phyloP scores from a whole-genome alignment of 2,329 filamentous ascomycete species.

The Colletotrichum musicola region DNA sequence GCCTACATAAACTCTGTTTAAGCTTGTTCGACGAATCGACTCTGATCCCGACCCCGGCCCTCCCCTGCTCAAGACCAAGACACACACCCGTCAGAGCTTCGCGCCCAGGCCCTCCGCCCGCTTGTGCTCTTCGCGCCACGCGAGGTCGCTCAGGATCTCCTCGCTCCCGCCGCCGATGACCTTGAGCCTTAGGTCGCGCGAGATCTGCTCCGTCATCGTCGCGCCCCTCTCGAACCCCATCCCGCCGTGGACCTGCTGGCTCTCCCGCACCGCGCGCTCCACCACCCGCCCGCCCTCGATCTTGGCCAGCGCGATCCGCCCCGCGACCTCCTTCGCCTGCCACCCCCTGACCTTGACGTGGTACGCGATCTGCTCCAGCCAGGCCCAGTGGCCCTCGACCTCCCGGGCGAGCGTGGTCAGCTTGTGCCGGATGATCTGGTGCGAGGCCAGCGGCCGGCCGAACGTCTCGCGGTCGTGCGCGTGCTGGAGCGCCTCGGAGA shows the following conservation, averaged over 20 bases:
- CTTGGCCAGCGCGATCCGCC: conserved; percentile 54
- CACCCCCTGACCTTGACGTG: conserved; percentile 55
- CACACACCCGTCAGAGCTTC: conserved; percentile 14
- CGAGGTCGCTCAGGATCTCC: conserved; percentile 66
- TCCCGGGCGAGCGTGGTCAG: conserved; percentile 69
- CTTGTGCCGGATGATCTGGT: conserved; percentile 71
- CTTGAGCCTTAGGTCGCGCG: conserved; percentile 63
- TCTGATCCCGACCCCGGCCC: too few relatives aligned
- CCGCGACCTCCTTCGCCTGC: conserved; percentile 46
- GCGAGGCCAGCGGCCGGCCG: conserved; percentile 67
- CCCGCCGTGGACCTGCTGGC: conserved; percentile 67
- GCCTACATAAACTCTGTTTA: conserved; percentile 10
- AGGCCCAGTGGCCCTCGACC: conserved; percentile 72
- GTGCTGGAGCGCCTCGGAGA: conserved; percentile 65
- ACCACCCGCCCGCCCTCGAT: conserved; percentile 63
- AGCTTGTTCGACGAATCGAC: neutral
- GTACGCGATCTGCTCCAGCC: conserved; percentile 71
- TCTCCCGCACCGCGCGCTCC: conserved; percentile 63
- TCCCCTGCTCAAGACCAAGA: neutral
- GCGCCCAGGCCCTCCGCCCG: conserved; percentile 1
- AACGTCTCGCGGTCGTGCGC: conserved; percentile 68
- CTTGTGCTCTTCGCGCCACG: conserved; percentile 59
- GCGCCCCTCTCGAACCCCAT: conserved; percentile 64
- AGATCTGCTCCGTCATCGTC: conserved; percentile 65
- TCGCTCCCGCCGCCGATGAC: conserved; percentile 68